Conservation (phyloP, 1,139 yeast genomes). For the Candida sp. region DNA sequence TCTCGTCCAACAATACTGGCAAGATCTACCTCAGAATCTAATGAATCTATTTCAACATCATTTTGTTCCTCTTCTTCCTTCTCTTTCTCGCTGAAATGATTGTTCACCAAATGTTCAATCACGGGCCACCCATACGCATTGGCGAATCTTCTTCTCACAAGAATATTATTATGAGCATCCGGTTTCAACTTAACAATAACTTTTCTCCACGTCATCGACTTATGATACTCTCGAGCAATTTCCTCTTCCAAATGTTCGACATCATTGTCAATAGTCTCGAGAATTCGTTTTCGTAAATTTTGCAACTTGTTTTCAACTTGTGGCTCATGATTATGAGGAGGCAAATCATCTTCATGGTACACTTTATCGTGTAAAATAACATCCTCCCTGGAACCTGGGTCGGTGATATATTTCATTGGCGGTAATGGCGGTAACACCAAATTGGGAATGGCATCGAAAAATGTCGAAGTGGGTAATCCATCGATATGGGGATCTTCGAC, state of each 20-base stretch:
- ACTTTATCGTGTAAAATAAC: constrained; percentile 41
- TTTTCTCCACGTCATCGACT: constrained; percentile 85
- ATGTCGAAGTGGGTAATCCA: constrained; percentile 64
- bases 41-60: constrained; percentile 13
- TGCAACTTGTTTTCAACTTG: constrained; percentile 1
- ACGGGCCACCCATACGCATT: constrained; percentile 98
- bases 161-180: constrained; percentile 93
- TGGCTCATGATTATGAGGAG: constrained; percentile 8
- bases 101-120: constrained; percentile 66
- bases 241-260: constrained; percentile 59
- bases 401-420: constrained; percentile 60
- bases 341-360: constrained; percentile 34
- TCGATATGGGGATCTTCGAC: constrained; percentile 11
- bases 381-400: constrained; percentile 44
- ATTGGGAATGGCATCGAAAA: constrained; percentile 79
- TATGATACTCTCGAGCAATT: constrained; percentile 89
- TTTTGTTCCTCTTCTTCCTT: constrained; percentile 2
- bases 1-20: constrained; percentile 35
- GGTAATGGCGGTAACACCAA: constrained; percentile 89
- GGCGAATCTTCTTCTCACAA: constrained; percentile 84
- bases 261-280: constrained; percentile 19
- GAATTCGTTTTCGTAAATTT: constrained; percentile 13
- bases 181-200: constrained; percentile 83
- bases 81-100: constrained; percentile 20
- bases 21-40: constrained; percentile 27